Percentiles rank a stretch among this genome's conserved stretches.
These are phyloP conservation scores for Arxiozyma slooffiae DNA, from an alignment of 1,139 yeast genomes.

Conservation along the genomic window DNA sequence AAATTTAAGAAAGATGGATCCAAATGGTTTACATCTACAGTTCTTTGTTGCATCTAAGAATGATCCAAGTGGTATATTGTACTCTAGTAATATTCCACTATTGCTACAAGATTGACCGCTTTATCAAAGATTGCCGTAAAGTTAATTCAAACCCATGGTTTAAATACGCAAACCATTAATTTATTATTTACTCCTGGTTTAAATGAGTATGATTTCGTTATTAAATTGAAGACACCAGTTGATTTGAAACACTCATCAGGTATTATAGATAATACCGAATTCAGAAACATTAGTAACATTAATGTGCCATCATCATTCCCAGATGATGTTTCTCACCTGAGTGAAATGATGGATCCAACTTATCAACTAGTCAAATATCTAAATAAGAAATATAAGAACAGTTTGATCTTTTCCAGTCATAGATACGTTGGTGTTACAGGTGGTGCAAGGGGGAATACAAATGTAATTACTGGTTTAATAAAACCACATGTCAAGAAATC, in stretches of 20 bases:
- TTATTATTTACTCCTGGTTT: slow-evolving; percentile 70
- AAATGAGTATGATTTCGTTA: slow-evolving; percentile 72
- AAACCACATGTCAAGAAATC: slow-evolving; percentile 52
- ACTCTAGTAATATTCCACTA: slow-evolving; percentile 66
- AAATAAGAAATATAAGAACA: slow-evolving; percentile 42
- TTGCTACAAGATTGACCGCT: slow-evolving; percentile 81
- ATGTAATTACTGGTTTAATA: slow-evolving; percentile 70
- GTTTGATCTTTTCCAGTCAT: slow-evolving; percentile 52
- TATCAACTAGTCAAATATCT: slow-evolving; percentile 47
- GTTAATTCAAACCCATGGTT: slow-evolving; percentile 40
- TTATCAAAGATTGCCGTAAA: slow-evolving; percentile 67
- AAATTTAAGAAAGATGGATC: slow-evolving; percentile 63
- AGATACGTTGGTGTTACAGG: slow-evolving; percentile 43
- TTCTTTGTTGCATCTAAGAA: slow-evolving; percentile 72
- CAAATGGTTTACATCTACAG: slow-evolving; percentile 69
- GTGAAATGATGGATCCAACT: slow-evolving; percentile 45
- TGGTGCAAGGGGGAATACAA: slow-evolving; percentile 34
- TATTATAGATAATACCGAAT: slow-evolving; percentile 43
- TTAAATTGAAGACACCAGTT: slow-evolving; percentile 43
- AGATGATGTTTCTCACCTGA: slow-evolving; percentile 24
- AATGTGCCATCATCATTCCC: slow-evolving; percentile 28
- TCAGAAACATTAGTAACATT: slow-evolving; percentile 50
- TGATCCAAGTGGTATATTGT: slow-evolving; percentile 74
- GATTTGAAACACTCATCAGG: slow-evolving; percentile 45
- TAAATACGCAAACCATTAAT: slow-evolving; percentile 40